Percentiles rank a stretch among this genome's conserved stretches.
Evolutionary conservation across 352 stramenopile species (phyloP).

Genomic region (Phytophthora tentaculata): DNA sequence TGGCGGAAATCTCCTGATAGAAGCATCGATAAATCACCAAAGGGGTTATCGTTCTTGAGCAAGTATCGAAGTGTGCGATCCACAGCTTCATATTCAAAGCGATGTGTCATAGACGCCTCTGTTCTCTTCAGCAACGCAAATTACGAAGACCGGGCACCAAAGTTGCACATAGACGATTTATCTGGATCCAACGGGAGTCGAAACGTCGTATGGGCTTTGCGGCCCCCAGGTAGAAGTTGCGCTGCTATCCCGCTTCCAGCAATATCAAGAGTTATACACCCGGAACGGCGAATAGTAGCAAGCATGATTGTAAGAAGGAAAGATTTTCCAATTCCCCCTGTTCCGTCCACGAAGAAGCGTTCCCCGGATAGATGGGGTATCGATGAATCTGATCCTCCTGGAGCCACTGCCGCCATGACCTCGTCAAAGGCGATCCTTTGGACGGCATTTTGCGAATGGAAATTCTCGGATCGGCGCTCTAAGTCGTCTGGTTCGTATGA

Average conservation of each 20-base stretch:
- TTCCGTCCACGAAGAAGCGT: neutral
- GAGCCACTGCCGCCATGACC: neutral
- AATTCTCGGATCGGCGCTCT: neutral
- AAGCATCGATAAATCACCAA: neutral
- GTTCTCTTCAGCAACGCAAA: slow-evolving; percentile 2
- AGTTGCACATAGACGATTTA: slow-evolving; percentile 3
- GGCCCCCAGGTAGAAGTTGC: neutral
- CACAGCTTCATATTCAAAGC: slow-evolving; percentile 6
- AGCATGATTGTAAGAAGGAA: neutral
- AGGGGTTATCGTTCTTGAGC: slow-evolving; percentile 8
- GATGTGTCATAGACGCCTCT: slow-evolving; percentile 7
- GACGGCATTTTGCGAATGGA: neutral
- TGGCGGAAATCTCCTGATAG: neutral
- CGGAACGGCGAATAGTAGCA: neutral
- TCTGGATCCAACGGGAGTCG: neutral
- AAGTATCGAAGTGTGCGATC: slow-evolving; percentile 8
- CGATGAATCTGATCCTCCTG: neutral
- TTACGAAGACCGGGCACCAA: neutral
- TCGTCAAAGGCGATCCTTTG: neutral
- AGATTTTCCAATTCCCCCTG: slow-evolving; percentile 10
- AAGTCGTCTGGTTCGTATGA: neutral
- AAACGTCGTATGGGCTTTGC: slow-evolving; percentile 9
- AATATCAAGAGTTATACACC: neutral
- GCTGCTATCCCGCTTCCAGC: slow-evolving; percentile 10
- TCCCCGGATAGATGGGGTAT: neutral